Conservation (phyloP, 2,329 filamentous ascomycete species). For the Alternaria ethzedia region DNA sequence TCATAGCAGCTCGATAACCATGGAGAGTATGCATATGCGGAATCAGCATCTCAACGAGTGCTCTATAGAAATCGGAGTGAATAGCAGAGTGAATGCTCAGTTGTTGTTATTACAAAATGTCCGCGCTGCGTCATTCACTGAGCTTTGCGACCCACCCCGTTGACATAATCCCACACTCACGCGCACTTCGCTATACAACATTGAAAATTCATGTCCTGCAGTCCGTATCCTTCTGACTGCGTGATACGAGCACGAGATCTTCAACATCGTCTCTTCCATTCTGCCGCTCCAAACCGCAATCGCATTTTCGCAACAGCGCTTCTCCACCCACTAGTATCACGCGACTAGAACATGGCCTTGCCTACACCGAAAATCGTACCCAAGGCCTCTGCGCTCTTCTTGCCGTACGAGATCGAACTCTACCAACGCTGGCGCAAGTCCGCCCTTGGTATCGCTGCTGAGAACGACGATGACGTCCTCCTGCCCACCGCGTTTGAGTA, state of each 20-base stretch:
- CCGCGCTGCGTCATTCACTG: neutral
- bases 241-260: neutral
- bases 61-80: neutral
- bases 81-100: too few relatives aligned
- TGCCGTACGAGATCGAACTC: neutral
- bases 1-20: neutral
- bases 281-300: neutral
- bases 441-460: neutral
- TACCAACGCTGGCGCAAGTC: constrained; percentile 1
- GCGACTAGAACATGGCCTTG: too few relatives aligned
- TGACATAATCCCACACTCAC: neutral
- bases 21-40: too few relatives aligned
- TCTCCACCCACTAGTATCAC: too few relatives aligned
- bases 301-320: too few relatives aligned
- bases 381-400: neutral
- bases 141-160: neutral
- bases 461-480: neutral
- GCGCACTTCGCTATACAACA: neutral
- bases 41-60: neutral
- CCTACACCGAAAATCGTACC: neutral
- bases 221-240: neutral
- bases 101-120: neutral
- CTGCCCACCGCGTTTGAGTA: constrained; percentile 16
- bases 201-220: neutral
- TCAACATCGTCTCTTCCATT: neutral